phyloP scores from a whole-genome alignment of 495 filamentous ascomycete genomes.

The Trichoderma reesei region DNA sequence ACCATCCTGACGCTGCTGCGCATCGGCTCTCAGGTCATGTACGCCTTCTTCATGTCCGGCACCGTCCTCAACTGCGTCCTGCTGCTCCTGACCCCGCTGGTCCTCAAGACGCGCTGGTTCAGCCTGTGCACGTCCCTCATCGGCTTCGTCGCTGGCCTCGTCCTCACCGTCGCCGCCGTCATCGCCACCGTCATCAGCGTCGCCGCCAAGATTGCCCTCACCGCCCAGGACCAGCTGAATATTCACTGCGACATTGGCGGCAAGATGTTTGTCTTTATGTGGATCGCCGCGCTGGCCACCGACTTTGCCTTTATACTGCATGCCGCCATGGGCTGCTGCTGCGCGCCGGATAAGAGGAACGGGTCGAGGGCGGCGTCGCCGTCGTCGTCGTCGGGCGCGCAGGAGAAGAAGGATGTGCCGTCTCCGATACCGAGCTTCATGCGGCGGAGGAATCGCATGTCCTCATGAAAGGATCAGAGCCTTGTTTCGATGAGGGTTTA shows the following conservation, averaged over 20 bases:
- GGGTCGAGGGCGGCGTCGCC: not conserved
- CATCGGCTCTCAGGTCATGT: slow-evolving; percentile 83
- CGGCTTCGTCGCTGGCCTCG: slow-evolving; percentile 53
- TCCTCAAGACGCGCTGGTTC: slow-evolving; percentile 37
- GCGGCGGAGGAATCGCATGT: not conserved
- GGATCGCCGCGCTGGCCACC: slow-evolving; percentile 60
- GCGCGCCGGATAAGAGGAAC: slow-evolving; percentile 16
- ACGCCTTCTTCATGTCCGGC: slow-evolving; percentile 70
- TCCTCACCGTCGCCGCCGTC: slow-evolving; percentile 54
- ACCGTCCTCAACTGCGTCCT: slow-evolving; percentile 57
- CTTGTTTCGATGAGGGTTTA: not conserved
- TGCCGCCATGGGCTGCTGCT: slow-evolving; percentile 64
- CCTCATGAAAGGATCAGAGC: not conserved
- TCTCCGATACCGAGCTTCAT: not conserved
- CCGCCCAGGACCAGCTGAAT: slow-evolving; percentile 53
- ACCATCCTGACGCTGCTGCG: slow-evolving; percentile 64
- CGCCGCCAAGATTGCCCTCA: slow-evolving; percentile 60
- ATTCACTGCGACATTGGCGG: slow-evolving; percentile 60
- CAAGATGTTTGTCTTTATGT: slow-evolving; percentile 84
- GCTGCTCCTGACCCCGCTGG: slow-evolving; percentile 31
- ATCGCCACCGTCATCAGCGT: slow-evolving; percentile 69
- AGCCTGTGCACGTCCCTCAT: slow-evolving; percentile 43
- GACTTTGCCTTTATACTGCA: slow-evolving; percentile 63
- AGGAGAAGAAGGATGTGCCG: not conserved
- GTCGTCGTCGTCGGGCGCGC: not conserved